Conservation (phyloP, 1,284 basidiomycete genomes). For the Xerocomus nothofagi region DNA sequence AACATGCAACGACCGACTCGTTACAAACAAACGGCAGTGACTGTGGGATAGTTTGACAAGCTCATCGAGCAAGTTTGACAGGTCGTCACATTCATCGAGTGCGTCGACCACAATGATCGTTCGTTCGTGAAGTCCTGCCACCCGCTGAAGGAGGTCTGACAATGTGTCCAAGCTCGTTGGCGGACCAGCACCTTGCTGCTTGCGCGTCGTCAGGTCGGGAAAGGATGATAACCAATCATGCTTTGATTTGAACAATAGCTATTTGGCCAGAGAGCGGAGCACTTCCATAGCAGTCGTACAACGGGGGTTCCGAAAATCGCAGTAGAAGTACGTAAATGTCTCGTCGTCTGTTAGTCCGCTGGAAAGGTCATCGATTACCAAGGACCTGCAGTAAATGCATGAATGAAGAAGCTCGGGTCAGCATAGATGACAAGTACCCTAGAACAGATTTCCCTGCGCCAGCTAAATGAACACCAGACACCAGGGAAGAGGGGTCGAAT, state of each 20-base stretch:
- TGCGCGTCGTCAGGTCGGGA: not conserved
- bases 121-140: not conserved
- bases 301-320: constrained; percentile 6
- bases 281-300: not conserved
- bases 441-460: not conserved
- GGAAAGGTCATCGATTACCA: constrained; percentile 6
- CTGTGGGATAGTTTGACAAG: not conserved
- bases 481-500: too few relatives aligned
- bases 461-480: too few relatives aligned
- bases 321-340: constrained; percentile 13
- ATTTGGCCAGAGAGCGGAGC: constrained; percentile 6
- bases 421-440: too few relatives aligned
- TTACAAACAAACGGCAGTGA: not conserved
- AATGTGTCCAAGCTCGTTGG: not conserved
- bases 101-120: constrained; percentile 13
- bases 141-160: constrained; percentile 3
- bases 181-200: not conserved
- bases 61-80: not conserved
- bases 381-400: not conserved
- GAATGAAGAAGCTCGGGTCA: too few relatives aligned
- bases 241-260: not conserved
- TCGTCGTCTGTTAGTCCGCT: not conserved
- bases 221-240: constrained; percentile 2
- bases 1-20: too few relatives aligned
- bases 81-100: constrained; percentile 13